Conservation (phyloP, 2,329 filamentous ascomycete genomes). For the Metarhizium robertsii region DNA sequence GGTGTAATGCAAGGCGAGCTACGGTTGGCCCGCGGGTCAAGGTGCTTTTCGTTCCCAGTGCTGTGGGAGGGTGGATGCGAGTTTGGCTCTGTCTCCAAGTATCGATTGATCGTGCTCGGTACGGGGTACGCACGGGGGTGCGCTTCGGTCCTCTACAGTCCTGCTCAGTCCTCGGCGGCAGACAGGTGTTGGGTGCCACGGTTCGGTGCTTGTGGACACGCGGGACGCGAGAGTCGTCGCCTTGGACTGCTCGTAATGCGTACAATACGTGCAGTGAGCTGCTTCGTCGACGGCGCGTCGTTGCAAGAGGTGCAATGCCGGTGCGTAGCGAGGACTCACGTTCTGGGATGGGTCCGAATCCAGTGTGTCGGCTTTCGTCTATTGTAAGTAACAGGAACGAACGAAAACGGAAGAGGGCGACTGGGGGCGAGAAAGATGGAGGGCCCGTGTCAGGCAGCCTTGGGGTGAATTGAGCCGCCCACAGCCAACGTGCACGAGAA, state of each 20-base stretch:
- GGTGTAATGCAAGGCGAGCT: not conserved
- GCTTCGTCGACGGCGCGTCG: not conserved
- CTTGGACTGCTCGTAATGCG: not conserved
- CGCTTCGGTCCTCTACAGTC: too few relatives aligned
- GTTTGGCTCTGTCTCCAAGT: not conserved
- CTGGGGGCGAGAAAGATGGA: not conserved
- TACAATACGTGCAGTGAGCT: not conserved
- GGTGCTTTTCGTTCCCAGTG: not conserved
- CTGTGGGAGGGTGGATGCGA: slow-evolving; percentile 1
- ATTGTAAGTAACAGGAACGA: not conserved
- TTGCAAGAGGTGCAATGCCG: not conserved
- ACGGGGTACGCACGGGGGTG: too few relatives aligned
- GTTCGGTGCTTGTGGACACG: not conserved
- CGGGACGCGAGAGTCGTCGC: not conserved
- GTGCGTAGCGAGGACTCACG: not conserved
- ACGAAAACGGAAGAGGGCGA: not conserved
- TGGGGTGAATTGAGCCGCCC: not conserved
- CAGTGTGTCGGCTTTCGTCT: not conserved
- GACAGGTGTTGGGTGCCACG: too few relatives aligned
- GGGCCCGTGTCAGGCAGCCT: not conserved
- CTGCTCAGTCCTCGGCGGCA: too few relatives aligned
- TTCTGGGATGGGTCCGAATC: not conserved
- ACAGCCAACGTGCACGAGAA: not conserved
- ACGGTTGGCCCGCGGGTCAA: not conserved
- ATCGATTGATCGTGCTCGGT: not conserved